Evolutionary conservation across 345 rosid species (phyloP), one percentile per base, ranked within the genome.

Genomic region (Erodium maritimum): DNA sequence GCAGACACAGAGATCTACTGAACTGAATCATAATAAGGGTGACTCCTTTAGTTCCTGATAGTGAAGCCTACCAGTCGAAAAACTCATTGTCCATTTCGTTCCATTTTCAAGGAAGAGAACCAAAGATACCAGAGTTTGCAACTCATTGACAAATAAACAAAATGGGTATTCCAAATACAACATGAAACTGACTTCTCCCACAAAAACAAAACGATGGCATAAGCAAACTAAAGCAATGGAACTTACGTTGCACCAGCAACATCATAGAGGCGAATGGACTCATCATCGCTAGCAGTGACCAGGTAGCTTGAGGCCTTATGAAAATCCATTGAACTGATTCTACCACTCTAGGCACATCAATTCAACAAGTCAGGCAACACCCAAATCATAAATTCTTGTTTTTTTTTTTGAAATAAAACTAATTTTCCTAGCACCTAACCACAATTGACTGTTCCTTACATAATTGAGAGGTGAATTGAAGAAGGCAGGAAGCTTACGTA

Each of bases 231-330:
- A 57, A 57, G 61, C 60, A 13, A 9, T 29, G 10, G 6, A n/a
- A 67, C 83, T 72, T 65, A 86, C 87, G 87, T 77, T 19, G 87
- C 90, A 55, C 54, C 70, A 1, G 83, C 65, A 54, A 86, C 90
- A 66, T 87, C 96, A 34, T 83, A 85, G 17, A 88, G 88, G 58
- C 96, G 99, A 64, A 93, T 87, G 4, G 96, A 87, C 71, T 93
- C 99, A 67, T 93, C 99, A 64, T 89, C 97, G 57, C 99, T 93
- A 45, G 96, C 99, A 60, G 95, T 93, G 57, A 93, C 99, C 77
- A 93, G 69, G 70, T 80, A 87, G 66, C 73, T 85, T 5, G 91
- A 83, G 0, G 89, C 64, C 73, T 81, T 90, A 73, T 89, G 96
- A 61, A 89, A 89, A 67, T 93, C 96, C 81, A 93, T 81, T 9